Conservation (phyloP, 768 basidiomycete species). For the Tulasnella sp. region DNA sequence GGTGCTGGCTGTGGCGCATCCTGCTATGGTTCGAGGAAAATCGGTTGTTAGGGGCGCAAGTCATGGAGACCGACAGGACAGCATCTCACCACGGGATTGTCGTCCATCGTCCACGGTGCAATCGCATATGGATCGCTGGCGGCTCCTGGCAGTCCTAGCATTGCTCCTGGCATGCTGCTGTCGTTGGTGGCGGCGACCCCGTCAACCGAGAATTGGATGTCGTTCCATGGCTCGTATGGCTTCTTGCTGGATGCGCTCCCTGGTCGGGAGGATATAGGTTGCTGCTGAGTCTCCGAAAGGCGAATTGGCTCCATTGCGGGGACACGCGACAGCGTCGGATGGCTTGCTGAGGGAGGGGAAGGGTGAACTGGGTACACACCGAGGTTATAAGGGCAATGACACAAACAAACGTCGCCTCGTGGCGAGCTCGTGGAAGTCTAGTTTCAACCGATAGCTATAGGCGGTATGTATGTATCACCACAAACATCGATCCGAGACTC, state of each 20-base stretch:
- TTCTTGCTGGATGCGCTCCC: constrained; percentile 3
- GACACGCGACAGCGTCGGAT: not conserved
- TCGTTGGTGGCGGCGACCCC: not conserved
- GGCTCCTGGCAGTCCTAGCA: not conserved
- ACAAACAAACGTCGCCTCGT: not conserved
- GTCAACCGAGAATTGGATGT: constrained; percentile 19
- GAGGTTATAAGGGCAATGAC: not conserved
- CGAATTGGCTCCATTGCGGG: not conserved
- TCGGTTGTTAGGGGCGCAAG: not conserved
- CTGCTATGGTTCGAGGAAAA: not conserved
- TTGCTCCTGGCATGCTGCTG: not conserved
- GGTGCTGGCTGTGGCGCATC: not conserved
- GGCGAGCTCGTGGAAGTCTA: not conserved
- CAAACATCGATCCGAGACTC: not conserved
- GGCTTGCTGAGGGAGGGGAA: not conserved
- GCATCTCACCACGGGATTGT: constrained; percentile 1
- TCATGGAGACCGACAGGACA: not conserved
- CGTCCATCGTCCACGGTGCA: constrained; percentile 19
- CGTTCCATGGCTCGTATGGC: constrained; percentile 24
- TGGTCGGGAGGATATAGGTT: not conserved
- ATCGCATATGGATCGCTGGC: constrained; percentile 11
- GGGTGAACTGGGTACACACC: not conserved
- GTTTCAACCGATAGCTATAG: not conserved
- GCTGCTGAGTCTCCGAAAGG: not conserved
- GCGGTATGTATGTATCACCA: constrained; percentile 3